Evolutionary conservation across 78 protist species (phyloP).

Genomic region (Cavenderia fasciculata): DNA sequence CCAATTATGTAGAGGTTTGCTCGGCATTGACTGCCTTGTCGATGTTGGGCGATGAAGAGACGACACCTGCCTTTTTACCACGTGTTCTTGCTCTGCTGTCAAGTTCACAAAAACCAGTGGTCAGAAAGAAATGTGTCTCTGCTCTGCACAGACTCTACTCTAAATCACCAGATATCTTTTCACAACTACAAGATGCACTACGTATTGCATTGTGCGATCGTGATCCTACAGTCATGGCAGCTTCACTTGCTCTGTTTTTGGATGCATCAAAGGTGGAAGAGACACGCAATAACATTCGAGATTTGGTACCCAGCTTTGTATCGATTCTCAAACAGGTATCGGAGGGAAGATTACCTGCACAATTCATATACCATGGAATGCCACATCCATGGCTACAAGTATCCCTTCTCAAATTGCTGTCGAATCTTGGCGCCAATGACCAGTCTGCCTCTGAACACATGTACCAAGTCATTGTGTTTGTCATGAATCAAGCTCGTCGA

Average conservation of each 20-base stretch:
- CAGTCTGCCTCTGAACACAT: constrained; percentile 38
- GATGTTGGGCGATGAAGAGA: constrained; percentile 24
- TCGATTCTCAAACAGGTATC: constrained; percentile 92
- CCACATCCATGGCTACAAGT: constrained; percentile 98
- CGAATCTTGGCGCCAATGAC: constrained; percentile 80
- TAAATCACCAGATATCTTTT: background rate
- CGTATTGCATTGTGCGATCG: constrained; percentile 84
- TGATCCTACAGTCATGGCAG: constrained; percentile 97
- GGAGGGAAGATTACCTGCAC: constrained; percentile 88
- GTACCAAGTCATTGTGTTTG: constrained; percentile 83
- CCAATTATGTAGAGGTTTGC: constrained; percentile 53
- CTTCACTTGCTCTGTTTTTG: constrained; percentile 72
- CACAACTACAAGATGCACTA: constrained; percentile 2
- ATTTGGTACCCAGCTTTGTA: constrained; percentile 88
- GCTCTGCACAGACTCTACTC: constrained; percentile 46
- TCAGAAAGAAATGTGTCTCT: constrained; percentile 66
- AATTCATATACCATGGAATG: constrained; percentile 93
- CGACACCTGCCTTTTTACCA: constrained; percentile 59
- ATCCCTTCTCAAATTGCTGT: constrained; percentile 87
- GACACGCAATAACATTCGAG: constrained; percentile 14
- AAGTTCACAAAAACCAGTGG: constrained; percentile 14
- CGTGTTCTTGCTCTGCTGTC: constrained; percentile 6
- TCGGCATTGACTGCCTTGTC: constrained; percentile 73
- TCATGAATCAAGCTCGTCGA: constrained; percentile 84
- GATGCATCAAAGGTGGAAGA: constrained; percentile 24